These are phyloP conservation scores for Scenedesmus sp. DNA, from an alignment of 163 green algal species.

Conservation along the genomic window DNA sequence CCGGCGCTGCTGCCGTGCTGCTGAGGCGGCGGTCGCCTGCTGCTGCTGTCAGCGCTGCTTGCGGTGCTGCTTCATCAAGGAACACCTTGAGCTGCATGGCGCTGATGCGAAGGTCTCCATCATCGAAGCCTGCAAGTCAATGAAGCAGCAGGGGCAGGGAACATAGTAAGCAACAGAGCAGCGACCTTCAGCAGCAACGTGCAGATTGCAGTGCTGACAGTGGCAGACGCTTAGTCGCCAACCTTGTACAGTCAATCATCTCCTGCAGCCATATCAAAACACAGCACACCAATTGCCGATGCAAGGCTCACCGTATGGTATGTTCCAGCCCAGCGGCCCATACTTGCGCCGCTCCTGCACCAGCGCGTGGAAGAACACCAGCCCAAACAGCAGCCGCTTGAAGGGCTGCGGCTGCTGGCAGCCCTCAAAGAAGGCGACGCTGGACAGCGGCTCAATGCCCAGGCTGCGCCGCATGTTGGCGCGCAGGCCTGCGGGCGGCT, in stretches of 20 bases:
- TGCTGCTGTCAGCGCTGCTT: background rate
- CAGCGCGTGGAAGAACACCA: constrained; percentile 86
- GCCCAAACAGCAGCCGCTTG: constrained; percentile 82
- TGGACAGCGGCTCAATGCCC: constrained; percentile 79
- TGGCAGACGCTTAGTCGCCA: background rate
- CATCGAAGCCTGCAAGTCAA: constrained; percentile 78
- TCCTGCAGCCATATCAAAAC: background rate
- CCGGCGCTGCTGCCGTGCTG: background rate
- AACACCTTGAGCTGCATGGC: constrained; percentile 85
- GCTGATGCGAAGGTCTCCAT: constrained; percentile 84
- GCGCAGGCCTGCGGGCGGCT: constrained; percentile 79
- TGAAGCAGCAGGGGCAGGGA: background rate
- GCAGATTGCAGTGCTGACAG: background rate
- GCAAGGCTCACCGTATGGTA: constrained; percentile 75
- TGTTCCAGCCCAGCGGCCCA: constrained; percentile 92
- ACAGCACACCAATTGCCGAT: background rate
- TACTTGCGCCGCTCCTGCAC: constrained; percentile 90
- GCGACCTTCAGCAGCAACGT: background rate
- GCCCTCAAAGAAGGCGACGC: constrained; percentile 79
- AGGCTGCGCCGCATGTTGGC: constrained; percentile 86
- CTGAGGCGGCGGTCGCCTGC: constrained; percentile 9
- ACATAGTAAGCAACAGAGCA: background rate
- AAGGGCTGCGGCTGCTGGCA: constrained; percentile 73
- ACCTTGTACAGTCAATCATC: background rate
- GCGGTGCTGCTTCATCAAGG: constrained; percentile 67